Base-by-base conservation (phyloP, 164 flowering plant genomes). In the Berberis thunbergii region DNA sequence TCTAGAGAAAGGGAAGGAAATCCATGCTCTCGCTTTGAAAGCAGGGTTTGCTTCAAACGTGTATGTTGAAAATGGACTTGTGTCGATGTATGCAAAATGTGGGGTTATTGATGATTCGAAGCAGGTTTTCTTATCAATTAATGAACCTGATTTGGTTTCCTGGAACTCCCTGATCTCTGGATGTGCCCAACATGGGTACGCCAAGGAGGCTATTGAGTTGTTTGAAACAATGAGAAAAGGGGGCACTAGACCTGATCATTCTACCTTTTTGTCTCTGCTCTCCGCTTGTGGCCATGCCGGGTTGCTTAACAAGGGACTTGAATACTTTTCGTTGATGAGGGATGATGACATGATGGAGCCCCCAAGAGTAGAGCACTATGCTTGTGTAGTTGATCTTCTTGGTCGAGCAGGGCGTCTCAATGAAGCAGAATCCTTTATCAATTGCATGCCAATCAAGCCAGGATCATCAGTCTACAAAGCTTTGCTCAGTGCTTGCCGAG, bases 61-160 rank as follows among this genome's bases (percentile, higher is more conserved):
- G 39, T 56, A 63, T 42, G 71, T 70, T 10, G 65, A 67, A 57
- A 74, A 70, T 67, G 79, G 81, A 43, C 82, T 84, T 60, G 74
- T 86, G 53, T 76, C 81, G 4, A 78, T 86, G 86, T 84, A 84
- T 70, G 69, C 86, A 56, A 76, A 70, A 73, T 82, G 88, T 61
- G 77, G 74, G 4, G 56, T 59, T 54, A 6, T 74, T 57, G 71
- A 74, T 46, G 69, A 64, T 11, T 66, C 71, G 3, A 46, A 60
- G 11, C 54, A 46, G 3, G 45, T 11, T 9, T 74, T 74, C 54
- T 54, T 64, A 2, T 41, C 45, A 26, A 79, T 80, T 73, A 56
- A 66, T 0, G 59, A 73, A 57, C 82, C 64, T 42, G 86, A 83
- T 65, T 39, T 81, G 67, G 68, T 85, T 49, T 78, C 88, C 39